Evolutionary conservation across 257 asterid species (phyloP), one percentile per base, ranked within the genome.

Genomic region (Plantago major): DNA sequence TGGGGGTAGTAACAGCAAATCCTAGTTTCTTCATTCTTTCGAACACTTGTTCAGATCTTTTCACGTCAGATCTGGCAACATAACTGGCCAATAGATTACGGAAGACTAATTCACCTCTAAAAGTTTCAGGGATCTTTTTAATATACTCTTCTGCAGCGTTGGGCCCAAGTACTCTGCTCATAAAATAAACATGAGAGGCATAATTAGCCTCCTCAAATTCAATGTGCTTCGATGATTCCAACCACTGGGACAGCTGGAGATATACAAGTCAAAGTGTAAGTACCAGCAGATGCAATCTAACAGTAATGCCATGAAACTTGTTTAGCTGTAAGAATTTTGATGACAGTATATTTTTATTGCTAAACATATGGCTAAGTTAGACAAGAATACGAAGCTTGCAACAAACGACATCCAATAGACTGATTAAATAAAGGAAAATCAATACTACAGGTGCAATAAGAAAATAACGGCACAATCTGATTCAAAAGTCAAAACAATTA

Each of bases 201-300:
- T 80, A 82, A 63, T 66, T 72, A 51, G 71, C 45, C 71, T 80
- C 86, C 15, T 12, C 38, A 64, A 85, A 82, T 64, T 86, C 83
- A 61, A 74, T 16, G 2, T 57, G 75, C 42, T 74, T 74, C 1
- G 37, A 71, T 42, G 77, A 73, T 73, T 83, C 82, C 78, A 79
- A 48, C 91, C 96, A 90, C 66, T 87, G 88, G 3, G 88, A 85
- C 19, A 90, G 72, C 96, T 87, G 90, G 68, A 81, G 62, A 70
- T 44, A 58, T 17, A 74, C 6, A 74, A 38, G 52, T 0, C 8
- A 47, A 51, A 63, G 40, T 11, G 42, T 67, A 11, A 74, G 66
- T 64, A 62, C 5, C 60, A 18, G 42, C 42, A 26, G 26, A 22
- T 22, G 26, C 26, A 22, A 22, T 22, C 58, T 22, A 37, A 15